Evolutionary conservation across 2,329 filamentous ascomycete genomes (phyloP), one percentile per base, ranked within the genome.

Genomic region (Apiospora hydei): DNA sequence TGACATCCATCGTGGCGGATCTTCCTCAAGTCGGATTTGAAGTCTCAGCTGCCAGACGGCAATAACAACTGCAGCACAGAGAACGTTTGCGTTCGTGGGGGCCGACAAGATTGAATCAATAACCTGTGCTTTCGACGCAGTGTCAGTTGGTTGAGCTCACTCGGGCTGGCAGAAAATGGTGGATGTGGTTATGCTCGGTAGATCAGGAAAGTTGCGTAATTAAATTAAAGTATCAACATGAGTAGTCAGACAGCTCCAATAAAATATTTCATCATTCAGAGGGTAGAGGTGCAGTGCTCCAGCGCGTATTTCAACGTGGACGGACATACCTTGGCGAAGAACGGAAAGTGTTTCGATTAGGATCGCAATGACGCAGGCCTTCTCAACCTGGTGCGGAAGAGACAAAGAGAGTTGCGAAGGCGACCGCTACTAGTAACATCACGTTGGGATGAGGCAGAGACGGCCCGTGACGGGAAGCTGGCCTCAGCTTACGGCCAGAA

Each of bases 231-330:
- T 86, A 85, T 93, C 91, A 88, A 86, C 90, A 92, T 83, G 80
- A 81, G 85, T 88, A 88, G 83, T 88, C 84, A 90, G 92, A 94
- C 91, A 93, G 92, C 92, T 94, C 92, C 92, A 94, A 93, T 93
- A 92, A 85, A 78, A 76, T 77, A 84, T 85, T 87, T 88, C 86
- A 88, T 81, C 78, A 80, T 75, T 43, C 75, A 71, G 74, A 80
- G 78, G 8, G 8, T 24, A 64, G 16, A 69, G 57, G 21, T 30
- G 43, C n/a, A 30, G 44, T 41, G 57, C 30, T 64, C 18, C 57
- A 64, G 34, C 21, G 57, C 34, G 34, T 64, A n/a, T n/a, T 11
- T 41, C 30, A 64, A 41, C 34, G 21, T 41, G 34, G n/a, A 41
- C 10, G n/a, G 11, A 51, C 57, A 64, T 64, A 64, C 57, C 57